Base-by-base conservation (phyloP, 352 stramenopile species). In the Thalassiosira pacifica region DNA sequence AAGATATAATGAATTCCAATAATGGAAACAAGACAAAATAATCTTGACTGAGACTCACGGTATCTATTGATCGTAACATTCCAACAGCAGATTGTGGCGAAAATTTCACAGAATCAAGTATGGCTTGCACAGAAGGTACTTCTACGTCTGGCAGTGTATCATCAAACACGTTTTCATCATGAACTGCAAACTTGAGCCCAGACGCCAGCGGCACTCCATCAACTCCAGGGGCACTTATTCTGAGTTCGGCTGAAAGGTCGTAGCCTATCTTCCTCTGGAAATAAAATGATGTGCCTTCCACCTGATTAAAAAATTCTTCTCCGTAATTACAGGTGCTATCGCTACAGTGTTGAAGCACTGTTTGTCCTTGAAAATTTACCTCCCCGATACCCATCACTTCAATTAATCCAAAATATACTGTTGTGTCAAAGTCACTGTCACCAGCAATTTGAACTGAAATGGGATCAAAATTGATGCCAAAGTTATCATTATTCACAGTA, bases 111-210 rank as follows among this genome's bases (percentile, higher is more conserved):
- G 48, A 55, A 68, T 83, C 76, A 9, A 26, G 27, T 1, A 83
- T 31, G n/a, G 66, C 55, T 83, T 73, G 22, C n/a, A 32, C 22
- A 63, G 75, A 48, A 40, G 78, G 78, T 19, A 53, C 37, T 11
- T 24, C 13, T 26, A 85, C 64, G 6, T 61, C 32, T 26, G 78
- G 69, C 18, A 42, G 60, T 48, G 8, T 70, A 29, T 68, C 34
- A 70, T 85, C 78, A 34, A 85, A 85, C 22, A 79, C 32, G 42
- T 85, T 32, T 22, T 57, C 27, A 32, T 85, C 78, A 19, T n/a
- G 0, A 40, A 85, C 59, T 24, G 24, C 37, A 31, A 85, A 37
- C 16, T 32, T 37, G 24, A 83, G 18, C 2, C 76, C 76, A 40
- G 18, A 57, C 19, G 55, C 67, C 10, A 77, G 19, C 57, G 71